Evolutionary conservation across 257 asterid genomes (phyloP), one percentile per base, ranked within the genome.

Genomic region (Capsicum rhomboideum): DNA sequence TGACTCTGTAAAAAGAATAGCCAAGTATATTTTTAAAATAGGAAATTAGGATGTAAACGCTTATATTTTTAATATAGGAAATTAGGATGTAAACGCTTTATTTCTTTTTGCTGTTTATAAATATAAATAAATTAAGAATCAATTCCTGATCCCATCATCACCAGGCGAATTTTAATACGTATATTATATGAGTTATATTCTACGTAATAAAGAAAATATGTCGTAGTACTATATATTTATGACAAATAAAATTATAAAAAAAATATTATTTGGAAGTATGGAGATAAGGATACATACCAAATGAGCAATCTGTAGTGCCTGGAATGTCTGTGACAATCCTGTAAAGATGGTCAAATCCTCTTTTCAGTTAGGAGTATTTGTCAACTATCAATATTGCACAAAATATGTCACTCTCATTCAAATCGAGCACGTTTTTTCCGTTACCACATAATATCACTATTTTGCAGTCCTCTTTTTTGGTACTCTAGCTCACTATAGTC

Each of bases 261-360:
- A 63, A 23, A 6, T 14, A 56, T 8, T 74, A 2, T 44, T 40
- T 17, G 84, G 55, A 7, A 46, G 17, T 26, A 46, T 17, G 8
- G 42, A 17, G 40, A 23, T 26, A 77, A 77, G 42, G 63, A 77
- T 77, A 50, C 46, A 49, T 93, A 95, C 99, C 99, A 75, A 96
- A 96, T 74, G 99, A 89, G 84, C 97, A 81, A 83, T 93, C 94
- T 20, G 99, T 96, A 13, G 97, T 93, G 82, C 99, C 99, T 10
- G 99, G 99, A 80, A 96, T 96, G 83, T 96, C 97, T 64, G 98
- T 91, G 56, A 96, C 93, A 2, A 96, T 90, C 99, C 99, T 96
- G 97, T 67, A 20, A 84, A 4, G 42, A 69, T 83, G 10, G 63
- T 84, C 85, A 86, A 82, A 85, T 23, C 56, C 63, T 26, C 21